phyloP scores from a whole-genome alignment of 1,139 yeast genomes.

The Debaryomyces coudertii region DNA sequence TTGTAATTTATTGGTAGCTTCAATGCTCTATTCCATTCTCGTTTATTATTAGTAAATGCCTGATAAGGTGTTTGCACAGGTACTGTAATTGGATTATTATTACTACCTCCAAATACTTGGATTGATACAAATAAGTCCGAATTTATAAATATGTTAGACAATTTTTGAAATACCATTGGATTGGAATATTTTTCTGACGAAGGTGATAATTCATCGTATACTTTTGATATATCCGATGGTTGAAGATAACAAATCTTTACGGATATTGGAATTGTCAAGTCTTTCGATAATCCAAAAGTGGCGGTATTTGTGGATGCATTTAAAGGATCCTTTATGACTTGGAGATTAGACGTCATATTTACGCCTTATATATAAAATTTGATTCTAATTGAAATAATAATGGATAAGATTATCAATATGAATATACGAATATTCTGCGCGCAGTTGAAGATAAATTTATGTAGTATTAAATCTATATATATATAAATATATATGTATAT shows the following conservation, averaged over 20 bases:
- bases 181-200: slow-evolving; percentile 58
- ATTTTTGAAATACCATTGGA: slow-evolving; percentile 53
- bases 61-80: slow-evolving; percentile 71
- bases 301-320: slow-evolving; percentile 36
- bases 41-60: slow-evolving; percentile 51
- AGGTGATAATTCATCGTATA: slow-evolving; percentile 38
- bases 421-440: neutral
- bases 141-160: slow-evolving; percentile 52
- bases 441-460: neutral
- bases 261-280: slow-evolving; percentile 56
- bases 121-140: slow-evolving; percentile 69
- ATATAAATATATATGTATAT: slow-evolving; percentile 2
- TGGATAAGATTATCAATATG: neutral
- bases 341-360: slow-evolving; percentile 2
- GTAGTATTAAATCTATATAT: neutral
- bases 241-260: slow-evolving; percentile 42
- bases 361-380: neutral
- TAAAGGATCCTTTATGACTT: slow-evolving; percentile 8
- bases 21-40: slow-evolving; percentile 61
- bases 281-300: slow-evolving; percentile 78
- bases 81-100: slow-evolving; percentile 63
- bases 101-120: slow-evolving; percentile 57
- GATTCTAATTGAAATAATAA: neutral
- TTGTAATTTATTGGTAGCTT: slow-evolving; percentile 69
- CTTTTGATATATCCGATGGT: slow-evolving; percentile 24